These are phyloP conservation scores for Emergomyces orientalis DNA, from an alignment of 2,329 filamentous ascomycete genomes.

Conservation along the genomic window DNA sequence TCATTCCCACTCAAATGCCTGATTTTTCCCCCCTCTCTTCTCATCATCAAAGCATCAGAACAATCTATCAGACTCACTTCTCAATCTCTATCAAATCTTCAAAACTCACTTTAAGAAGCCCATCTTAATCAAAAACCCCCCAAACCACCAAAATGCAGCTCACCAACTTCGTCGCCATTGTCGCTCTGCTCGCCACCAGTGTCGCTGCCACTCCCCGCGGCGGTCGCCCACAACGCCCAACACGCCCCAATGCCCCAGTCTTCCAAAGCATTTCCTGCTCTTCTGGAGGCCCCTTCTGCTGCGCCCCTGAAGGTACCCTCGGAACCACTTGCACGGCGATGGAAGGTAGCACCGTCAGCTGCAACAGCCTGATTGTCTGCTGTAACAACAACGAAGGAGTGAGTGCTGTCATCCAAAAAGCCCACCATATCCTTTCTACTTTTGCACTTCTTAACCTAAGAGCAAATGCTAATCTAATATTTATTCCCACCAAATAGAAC, in stretches of 20 bases:
- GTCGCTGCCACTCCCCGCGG: conserved; percentile 4
- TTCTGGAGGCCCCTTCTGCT: conserved; percentile 13
- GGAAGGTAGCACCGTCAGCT: conserved; percentile 12
- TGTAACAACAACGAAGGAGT: conserved; percentile 14
- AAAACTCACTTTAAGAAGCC: not conserved
- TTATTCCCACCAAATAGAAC: not conserved
- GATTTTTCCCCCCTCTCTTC: conserved; percentile 5
- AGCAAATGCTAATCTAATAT: not conserved
- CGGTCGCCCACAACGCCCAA: conserved; percentile 6
- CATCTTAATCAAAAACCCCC: conserved; percentile 7
- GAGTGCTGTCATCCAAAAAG: not conserved
- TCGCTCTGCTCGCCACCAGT: conserved; percentile 9
- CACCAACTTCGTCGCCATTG: conserved; percentile 12
- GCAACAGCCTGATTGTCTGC: conserved; percentile 15
- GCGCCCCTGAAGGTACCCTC: conserved; percentile 6
- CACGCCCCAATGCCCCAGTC: conserved; percentile 3
- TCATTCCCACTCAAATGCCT: conserved; percentile 4
- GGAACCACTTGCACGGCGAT: conserved; percentile 14
- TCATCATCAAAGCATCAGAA: conserved; percentile 8
- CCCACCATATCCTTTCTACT: not conserved
- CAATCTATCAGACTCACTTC: not conserved
- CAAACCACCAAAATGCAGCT: conserved; percentile 15
- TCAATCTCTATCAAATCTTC: not conserved
- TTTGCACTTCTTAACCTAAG: not conserved
- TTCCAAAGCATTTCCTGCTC: conserved; percentile 10